Evolutionary conservation across 2,329 filamentous ascomycete species (phyloP).

Genomic region (Rutstroemia sp.): DNA sequence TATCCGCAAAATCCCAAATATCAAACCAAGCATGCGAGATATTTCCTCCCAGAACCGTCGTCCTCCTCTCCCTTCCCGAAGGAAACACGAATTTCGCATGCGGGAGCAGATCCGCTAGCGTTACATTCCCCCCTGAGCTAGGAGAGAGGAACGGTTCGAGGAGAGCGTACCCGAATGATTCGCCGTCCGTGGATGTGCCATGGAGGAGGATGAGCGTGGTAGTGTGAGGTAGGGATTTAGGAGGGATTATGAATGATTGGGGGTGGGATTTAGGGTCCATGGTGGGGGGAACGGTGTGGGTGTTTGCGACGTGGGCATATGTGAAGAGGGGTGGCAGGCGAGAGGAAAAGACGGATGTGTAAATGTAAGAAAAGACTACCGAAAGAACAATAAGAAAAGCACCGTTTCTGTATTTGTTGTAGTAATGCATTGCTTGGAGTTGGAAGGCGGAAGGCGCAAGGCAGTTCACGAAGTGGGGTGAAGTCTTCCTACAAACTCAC

Average conservation of each 20-base stretch:
- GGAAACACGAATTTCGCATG: constrained; percentile 20
- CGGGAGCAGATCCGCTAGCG: constrained; percentile 24
- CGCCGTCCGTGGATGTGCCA: constrained; percentile 32
- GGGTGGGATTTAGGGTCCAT: not conserved
- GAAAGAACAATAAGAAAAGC: too few species aligned
- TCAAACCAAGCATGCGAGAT: constrained; percentile 26
- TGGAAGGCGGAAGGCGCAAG: too few species aligned
- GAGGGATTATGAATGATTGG: constrained; percentile 15
- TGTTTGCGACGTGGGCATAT: too few species aligned
- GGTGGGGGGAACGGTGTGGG: not conserved
- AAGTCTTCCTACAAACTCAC: too few species aligned
- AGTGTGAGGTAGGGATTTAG: constrained; percentile 23
- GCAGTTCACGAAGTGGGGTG: too few species aligned
- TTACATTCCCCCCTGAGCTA: constrained; percentile 21
- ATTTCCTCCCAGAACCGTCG: constrained; percentile 17
- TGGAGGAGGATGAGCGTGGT: constrained; percentile 35
- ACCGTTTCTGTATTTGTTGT: too few species aligned
- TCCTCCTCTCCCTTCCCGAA: constrained; percentile 11
- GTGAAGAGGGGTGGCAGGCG: too few species aligned
- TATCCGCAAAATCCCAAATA: constrained; percentile 20
- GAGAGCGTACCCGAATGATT: constrained; percentile 31
- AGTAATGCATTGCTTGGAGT: too few species aligned
- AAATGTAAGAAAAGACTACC: too few species aligned
- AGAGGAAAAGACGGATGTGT: too few species aligned
- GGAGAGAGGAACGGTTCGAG: constrained; percentile 20